phyloP scores from a whole-genome alignment of 169 alveolate genomes.

The Plasmodium inui region DNA sequence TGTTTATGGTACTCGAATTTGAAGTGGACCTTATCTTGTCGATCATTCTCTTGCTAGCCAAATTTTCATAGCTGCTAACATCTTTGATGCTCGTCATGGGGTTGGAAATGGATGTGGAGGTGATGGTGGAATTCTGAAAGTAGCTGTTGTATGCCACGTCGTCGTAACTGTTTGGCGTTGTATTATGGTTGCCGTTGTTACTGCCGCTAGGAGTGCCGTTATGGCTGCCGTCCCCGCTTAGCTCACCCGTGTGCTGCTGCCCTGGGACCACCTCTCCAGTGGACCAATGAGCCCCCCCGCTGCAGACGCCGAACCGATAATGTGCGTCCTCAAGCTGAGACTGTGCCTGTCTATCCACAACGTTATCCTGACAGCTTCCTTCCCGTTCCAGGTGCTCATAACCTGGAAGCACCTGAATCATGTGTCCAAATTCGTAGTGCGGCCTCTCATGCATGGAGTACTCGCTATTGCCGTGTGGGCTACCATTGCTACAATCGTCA shows the following conservation, averaged over 20 bases:
- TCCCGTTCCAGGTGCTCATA: slow-evolving; percentile 25
- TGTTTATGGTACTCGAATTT: slow-evolving; percentile 53
- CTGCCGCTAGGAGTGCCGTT: background rate
- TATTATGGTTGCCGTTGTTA: background rate
- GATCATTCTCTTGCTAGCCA: slow-evolving; percentile 25
- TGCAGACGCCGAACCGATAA: slow-evolving; percentile 16
- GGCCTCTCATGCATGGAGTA: background rate
- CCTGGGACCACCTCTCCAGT: background rate
- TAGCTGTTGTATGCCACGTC: background rate
- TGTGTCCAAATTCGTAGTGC: background rate
- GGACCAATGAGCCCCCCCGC: background rate
- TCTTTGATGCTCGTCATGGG: slow-evolving; percentile 6
- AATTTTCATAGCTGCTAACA: slow-evolving; percentile 21
- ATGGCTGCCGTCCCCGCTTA: background rate
- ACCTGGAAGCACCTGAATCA: background rate
- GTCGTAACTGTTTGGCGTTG: background rate
- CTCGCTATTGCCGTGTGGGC: background rate
- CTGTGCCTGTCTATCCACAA: slow-evolving; percentile 51
- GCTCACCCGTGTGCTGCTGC: background rate
- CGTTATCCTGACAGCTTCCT: slow-evolving; percentile 5
- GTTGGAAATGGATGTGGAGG: background rate
- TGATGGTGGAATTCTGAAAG: background rate
- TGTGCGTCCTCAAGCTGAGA: slow-evolving; percentile 12
- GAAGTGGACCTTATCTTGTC: slow-evolving; percentile 44
- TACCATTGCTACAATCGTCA: background rate